Conservation (phyloP, 1,284 basidiomycete species). For the Flammula alnicola region DNA sequence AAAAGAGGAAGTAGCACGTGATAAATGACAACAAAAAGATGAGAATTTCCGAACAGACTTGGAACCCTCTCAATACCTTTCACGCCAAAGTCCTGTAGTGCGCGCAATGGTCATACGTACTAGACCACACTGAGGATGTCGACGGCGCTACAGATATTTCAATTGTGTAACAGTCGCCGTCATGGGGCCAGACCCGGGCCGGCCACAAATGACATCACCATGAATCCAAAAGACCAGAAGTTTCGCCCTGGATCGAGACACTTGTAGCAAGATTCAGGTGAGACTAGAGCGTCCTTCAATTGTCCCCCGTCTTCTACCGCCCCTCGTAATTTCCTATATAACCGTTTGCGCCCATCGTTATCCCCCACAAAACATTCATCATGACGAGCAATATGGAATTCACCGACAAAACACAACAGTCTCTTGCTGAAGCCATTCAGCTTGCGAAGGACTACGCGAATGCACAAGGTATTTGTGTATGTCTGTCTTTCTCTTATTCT, state of each 20-base stretch:
- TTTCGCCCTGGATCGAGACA: slow-evolving; percentile 17
- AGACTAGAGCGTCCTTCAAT: slow-evolving; percentile 13
- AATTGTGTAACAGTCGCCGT: too few species aligned
- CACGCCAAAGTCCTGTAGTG: too few species aligned
- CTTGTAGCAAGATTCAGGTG: too few species aligned
- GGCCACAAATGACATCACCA: slow-evolving; percentile 7
- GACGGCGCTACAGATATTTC: too few species aligned
- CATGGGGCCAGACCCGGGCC: not conserved
- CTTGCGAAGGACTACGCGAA: slow-evolving; percentile 85
- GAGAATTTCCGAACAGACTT: too few species aligned
- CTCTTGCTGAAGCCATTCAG: slow-evolving; percentile 72
- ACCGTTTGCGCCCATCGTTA: not conserved
- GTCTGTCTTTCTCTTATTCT: not conserved
- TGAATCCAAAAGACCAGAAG: slow-evolving; percentile 12
- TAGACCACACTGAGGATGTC: too few species aligned
- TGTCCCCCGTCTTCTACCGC: not conserved
- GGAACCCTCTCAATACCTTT: too few species aligned
- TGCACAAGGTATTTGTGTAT: slow-evolving; percentile 59
- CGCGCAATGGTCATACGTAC: too few species aligned
- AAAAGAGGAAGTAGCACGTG: slow-evolving; percentile 6
- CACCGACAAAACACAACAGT: slow-evolving; percentile 78
- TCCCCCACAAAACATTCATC: slow-evolving; percentile 16
- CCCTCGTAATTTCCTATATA: slow-evolving; percentile 8
- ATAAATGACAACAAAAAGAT: too few species aligned
- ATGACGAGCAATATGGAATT: slow-evolving; percentile 74